Evolutionary conservation across 2,329 filamentous ascomycete genomes (phyloP).

Genomic region (Penicillium sclerotigenum): DNA sequence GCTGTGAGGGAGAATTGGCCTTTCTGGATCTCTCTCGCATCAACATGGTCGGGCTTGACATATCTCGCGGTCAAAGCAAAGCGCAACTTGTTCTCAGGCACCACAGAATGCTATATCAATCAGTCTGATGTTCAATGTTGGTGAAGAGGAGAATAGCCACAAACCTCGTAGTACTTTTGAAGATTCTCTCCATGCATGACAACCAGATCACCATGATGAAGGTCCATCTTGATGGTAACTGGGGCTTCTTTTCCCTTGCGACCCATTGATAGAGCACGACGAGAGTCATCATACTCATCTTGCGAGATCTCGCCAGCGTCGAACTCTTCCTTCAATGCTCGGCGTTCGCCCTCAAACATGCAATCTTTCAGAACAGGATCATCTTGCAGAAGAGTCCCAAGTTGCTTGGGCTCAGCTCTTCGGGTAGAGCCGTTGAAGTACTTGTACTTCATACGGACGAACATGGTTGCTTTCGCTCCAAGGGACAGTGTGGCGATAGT

Average conservation of each 20-base stretch:
- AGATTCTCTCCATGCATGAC: slow-evolving; percentile 56
- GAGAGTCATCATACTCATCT: slow-evolving; percentile 22
- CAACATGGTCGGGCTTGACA: slow-evolving; percentile 27
- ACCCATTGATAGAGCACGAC: slow-evolving; percentile 27
- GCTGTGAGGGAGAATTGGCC: slow-evolving; percentile 26
- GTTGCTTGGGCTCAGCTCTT: slow-evolving; percentile 1
- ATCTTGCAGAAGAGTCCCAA: slow-evolving; percentile 15
- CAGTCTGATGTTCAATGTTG: neutral
- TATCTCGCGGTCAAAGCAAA: slow-evolving; percentile 39
- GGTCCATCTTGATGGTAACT: slow-evolving; percentile 42
- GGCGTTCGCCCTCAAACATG: slow-evolving; percentile 22
- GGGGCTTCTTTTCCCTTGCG: slow-evolving; percentile 26
- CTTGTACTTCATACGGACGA: slow-evolving; percentile 53
- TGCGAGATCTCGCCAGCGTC: slow-evolving; percentile 18
- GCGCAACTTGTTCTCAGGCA: slow-evolving; percentile 31
- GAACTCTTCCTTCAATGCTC: slow-evolving; percentile 21
- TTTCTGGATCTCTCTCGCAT: slow-evolving; percentile 24
- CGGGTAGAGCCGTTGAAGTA: slow-evolving; percentile 39
- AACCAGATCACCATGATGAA: slow-evolving; percentile 57
- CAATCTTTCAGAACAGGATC: slow-evolving; percentile 37
- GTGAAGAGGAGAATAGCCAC: neutral
- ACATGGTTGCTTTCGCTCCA: slow-evolving; percentile 53
- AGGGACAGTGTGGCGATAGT: slow-evolving; percentile 56
- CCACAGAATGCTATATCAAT: slow-evolving; percentile 31
- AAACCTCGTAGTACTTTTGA: slow-evolving; percentile 55